Conservation (phyloP, 495 filamentous ascomycete species). For the Lentithecium fluviatile region DNA sequence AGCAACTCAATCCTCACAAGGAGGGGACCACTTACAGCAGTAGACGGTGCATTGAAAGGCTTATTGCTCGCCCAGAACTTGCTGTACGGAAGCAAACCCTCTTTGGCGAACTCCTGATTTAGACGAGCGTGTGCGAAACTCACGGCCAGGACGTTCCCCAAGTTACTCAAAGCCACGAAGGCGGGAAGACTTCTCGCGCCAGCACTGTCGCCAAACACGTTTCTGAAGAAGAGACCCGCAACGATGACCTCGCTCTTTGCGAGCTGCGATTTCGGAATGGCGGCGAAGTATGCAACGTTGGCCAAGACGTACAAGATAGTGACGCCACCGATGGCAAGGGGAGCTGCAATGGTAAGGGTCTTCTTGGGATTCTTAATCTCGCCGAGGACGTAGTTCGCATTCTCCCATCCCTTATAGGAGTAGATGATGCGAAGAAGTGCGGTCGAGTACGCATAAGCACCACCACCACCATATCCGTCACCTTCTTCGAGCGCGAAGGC, state of each 20-base stretch:
- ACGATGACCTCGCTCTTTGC: constrained; percentile 33
- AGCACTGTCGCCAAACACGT: constrained; percentile 33
- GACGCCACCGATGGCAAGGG: constrained; percentile 26
- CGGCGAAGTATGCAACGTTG: constrained; percentile 33
- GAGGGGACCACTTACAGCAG: constrained; percentile 34
- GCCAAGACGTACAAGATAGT: constrained; percentile 33
- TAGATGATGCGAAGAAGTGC: constrained; percentile 34
- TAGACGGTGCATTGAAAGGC: constrained; percentile 30
- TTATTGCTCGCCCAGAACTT: constrained; percentile 32
- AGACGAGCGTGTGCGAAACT: constrained; percentile 31
- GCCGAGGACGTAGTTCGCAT: constrained; percentile 31
- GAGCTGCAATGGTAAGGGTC: constrained; percentile 27
- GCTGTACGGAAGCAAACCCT: constrained; percentile 27
- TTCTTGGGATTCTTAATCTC: constrained; percentile 32
- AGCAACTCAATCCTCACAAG: not conserved
- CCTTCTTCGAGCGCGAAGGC: constrained; percentile 36
- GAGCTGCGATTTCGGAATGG: constrained; percentile 25
- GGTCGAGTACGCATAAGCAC: constrained; percentile 32
- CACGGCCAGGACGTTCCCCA: constrained; percentile 33
- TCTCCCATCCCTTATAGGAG: constrained; percentile 34
- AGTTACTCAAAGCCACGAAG: constrained; percentile 30
- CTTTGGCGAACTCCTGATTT: constrained; percentile 34
- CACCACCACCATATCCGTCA: constrained; percentile 32
- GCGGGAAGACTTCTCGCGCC: constrained; percentile 27
- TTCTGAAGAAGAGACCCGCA: constrained; percentile 30